Evolutionary conservation across 139 green algal genomes (phyloP), one percentile per base, ranked within the genome.

Genomic region (Picochlorum sp.): DNA sequence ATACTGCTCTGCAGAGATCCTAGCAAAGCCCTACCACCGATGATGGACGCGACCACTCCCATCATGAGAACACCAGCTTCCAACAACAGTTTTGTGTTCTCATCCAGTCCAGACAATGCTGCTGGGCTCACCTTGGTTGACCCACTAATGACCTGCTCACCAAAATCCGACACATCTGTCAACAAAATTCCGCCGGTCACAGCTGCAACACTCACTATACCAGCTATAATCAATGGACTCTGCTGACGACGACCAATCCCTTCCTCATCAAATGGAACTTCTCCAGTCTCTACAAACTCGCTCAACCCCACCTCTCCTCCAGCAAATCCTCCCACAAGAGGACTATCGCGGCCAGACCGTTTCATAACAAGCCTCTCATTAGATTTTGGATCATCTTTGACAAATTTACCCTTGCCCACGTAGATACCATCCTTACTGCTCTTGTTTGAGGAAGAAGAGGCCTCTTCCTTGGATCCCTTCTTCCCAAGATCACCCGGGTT

Each of bases 301-400:
- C 80, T 71, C 37, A 95, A 30, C 21, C 85, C 89, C 49, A 61
- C 34, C 77, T 95, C 89, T 26, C 89, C 89, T 24, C 85, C 89
- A 11, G 89, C 85, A 80, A 94, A 95, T 28, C 89, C 89, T 44
- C 89, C 89, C 1, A 82, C 85, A 4, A 86, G 30, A 24, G 20
- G 16, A 26, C n/a, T 58, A 26, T 65, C 58, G 6, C 58, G 20
- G 7, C 58, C 58, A 32, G 58, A 58, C 23, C 13, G 20, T 26
- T 65, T 65, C 20, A 65, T 52, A 18, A 65, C 23, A 18, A 32
- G 13, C 13, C n/a, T 28, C 8, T 57, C 44, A 52, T 59, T 65
- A n/a, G 20, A 45, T 18, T 15, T 50, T 14, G 41, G 23, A 23
- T 59, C 51, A 34, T 65, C 20, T 9, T 21, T 18, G 13, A 65